These are phyloP conservation scores for Sesbania bispinosa DNA, from an alignment of 306 rosid genomes.

Conservation along the genomic window DNA sequence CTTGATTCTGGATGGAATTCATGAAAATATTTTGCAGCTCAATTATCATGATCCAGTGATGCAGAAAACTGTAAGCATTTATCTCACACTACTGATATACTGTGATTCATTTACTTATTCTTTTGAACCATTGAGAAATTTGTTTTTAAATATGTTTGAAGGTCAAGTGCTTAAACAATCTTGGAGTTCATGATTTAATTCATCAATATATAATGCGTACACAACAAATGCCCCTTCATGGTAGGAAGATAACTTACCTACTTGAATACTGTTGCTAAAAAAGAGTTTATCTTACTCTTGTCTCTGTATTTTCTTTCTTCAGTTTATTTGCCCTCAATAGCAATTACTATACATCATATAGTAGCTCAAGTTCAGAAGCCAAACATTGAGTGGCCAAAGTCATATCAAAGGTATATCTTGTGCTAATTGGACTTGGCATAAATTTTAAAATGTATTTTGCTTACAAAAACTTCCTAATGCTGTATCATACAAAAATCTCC, in stretches of 20 bases:
- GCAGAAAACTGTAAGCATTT: conserved; percentile 81
- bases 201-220: conserved; percentile 69
- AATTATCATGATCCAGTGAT: conserved; percentile 90
- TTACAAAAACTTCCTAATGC: conserved; percentile 9
- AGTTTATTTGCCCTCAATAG: conserved; percentile 72
- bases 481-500: conserved; percentile 26
- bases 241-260: conserved; percentile 42
- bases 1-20: conserved; percentile 88
- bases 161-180: conserved; percentile 81
- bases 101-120: conserved; percentile 16
- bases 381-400: conserved; percentile 90
- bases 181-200: conserved; percentile 70
- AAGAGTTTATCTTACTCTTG: conserved; percentile 19
- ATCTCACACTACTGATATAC: background rate
- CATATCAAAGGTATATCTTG: conserved; percentile 62
- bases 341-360: conserved; percentile 54
- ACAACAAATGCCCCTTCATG: conserved; percentile 64
- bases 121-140: conserved; percentile 21
- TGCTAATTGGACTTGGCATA: conserved; percentile 24
- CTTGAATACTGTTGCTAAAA: conserved; percentile 2
- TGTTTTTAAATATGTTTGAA: conserved; percentile 41
- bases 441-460: conserved; percentile 15
- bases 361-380: conserved; percentile 94
- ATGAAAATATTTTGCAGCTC: conserved; percentile 88
- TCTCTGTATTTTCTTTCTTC: conserved; percentile 23